Base-by-base conservation (phyloP, 208 protist genomes). In the Trichomonas gallinae region DNA sequence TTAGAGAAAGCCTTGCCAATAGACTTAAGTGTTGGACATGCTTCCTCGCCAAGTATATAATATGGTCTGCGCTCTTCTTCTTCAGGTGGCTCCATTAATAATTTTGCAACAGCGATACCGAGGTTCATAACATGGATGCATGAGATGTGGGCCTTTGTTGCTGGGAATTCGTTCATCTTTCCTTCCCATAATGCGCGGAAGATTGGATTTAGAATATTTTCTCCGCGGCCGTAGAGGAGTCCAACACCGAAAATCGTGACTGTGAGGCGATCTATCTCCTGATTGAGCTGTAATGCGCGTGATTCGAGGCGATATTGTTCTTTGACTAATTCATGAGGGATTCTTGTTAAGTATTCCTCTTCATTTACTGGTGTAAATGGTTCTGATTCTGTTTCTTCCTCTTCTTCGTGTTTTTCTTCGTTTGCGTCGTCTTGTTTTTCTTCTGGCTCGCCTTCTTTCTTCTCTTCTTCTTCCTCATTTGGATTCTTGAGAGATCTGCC, bases 281-380 rank as follows among this genome's bases (percentile, higher is more conserved):
- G 40, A 51, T 51, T 51, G 23, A 93, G 17, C 31, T 93, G 87
- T 15, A 93, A 17, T 42, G 87, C 87, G 9, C 87, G 40, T 34
- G 87, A 93, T 93, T 93, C 87, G 21, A 93, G 44, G n/a, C 9
- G 40, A 36, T 93, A 93, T 93, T 93, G 87, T 51, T 93, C 44
- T 36, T 93, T 93, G 17, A 51, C 87, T 49, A 51, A 11, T 93
- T 93, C 44, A 51, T 51, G 87, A 1, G 87, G 87, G 46, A 93
- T 40, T 48, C 87, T 48, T 23, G 9, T 93, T 0, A 93, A 26
- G n/a, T 93, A 93, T 38, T 51, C 87, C 46, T 93, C 87, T 15
- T 93, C 87, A 93, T 23, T 48, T 10, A 93, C 44, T 48, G 40
- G 44, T 48, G 42, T 17, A 0, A 48, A 42, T 58, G 87, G 87